A percentile compares a stretch with the other conserved stretches of the same genome.
Conservation (phyloP, 345 rosid genomes). For the Gossypioides kirkii region DNA sequence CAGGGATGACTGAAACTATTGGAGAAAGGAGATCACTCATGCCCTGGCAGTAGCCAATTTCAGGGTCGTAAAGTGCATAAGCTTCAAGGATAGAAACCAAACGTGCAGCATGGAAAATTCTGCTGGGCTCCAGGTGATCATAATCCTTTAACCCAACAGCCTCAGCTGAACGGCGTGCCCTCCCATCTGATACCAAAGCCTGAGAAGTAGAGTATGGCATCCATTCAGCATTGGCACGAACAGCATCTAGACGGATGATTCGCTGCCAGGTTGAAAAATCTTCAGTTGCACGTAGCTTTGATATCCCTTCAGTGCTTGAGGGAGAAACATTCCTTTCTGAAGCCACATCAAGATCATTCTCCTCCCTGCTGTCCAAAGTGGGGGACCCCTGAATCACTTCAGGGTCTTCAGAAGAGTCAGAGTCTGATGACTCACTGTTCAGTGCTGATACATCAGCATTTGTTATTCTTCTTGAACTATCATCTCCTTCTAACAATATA, state of each 20-base stretch:
- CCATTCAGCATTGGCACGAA: slow-evolving; percentile 94
- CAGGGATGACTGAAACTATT: slow-evolving; percentile 61
- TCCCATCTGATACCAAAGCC: slow-evolving; percentile 52
- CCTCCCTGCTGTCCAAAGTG: slow-evolving; percentile 38
- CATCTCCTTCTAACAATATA: slow-evolving; percentile 46
- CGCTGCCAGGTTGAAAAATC: slow-evolving; percentile 86
- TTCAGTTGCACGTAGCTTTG: slow-evolving; percentile 37
- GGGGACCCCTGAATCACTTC: slow-evolving; percentile 47
- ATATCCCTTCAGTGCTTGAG: slow-evolving; percentile 27
- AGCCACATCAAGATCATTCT: slow-evolving; percentile 28
- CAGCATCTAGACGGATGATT: slow-evolving; percentile 93
- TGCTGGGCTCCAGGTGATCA: slow-evolving; percentile 64
- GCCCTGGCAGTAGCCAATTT: slow-evolving; percentile 98
- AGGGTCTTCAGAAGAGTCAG: slow-evolving; percentile 70
- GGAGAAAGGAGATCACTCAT: slow-evolving; percentile 98
- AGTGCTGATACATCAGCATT: slow-evolving; percentile 51
- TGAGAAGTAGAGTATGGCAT: slow-evolving; percentile 47
- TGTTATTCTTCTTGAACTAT: slow-evolving; percentile 35
- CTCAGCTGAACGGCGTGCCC: slow-evolving; percentile 61
- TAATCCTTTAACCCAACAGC: slow-evolving; percentile 79
- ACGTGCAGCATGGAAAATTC: slow-evolving; percentile 89
- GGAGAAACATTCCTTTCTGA: slow-evolving; percentile 32
- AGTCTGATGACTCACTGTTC: slow-evolving; percentile 72
- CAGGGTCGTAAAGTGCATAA: slow-evolving; percentile 79
- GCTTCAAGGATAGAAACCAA: slow-evolving; percentile 94